Evolutionary conservation across 257 asterid species (phyloP), one percentile per base, ranked within the genome.

Genomic region (Salvia hispanica): DNA sequence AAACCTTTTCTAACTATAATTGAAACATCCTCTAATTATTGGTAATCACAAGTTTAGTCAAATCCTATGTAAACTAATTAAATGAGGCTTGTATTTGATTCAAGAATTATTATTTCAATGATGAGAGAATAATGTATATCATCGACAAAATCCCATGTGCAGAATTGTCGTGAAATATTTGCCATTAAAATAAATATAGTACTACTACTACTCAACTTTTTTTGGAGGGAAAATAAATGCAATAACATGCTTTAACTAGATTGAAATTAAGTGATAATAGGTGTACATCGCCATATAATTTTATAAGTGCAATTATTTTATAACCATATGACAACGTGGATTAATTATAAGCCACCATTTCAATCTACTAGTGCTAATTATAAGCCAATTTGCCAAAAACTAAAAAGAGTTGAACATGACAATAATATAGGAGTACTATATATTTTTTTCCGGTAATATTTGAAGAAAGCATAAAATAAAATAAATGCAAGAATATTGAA

Each of bases 141-240:
- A 44, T 21, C 57, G 53, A 45, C 25, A 62, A 44, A 3, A 70
- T 70, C 62, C 43, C 68, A 45, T 69, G 73, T 68, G 58, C 18
- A 15, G 21, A 10, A 42, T 53, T 39, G 70, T 14, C 18, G 14
- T 37, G 46, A 37, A 62, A 57, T 9, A 31, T 18, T 40, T 50
- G 10, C 25, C 36, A 34, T 60, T 28, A 70, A 18, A 51, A 55
- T 53, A 55, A 55, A 9, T 48, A 45, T 52, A 21, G 4, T 16
- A 52, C 2, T 39, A 6, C 9, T 25, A 25, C 31, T 25, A 25
- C 31, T 25, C 9, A 40, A 40, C 11, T 54, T 1, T 21, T 53
- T 25, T 9, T 21, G 6, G 6, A 5, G 37, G 15, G 59, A 4
- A 25, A 52, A 51, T 16, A 16, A 25, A 53, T 21, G 37, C 9